Conservation (phyloP, 2,329 filamentous ascomycete genomes). For the Calonectria multiphialidica region DNA sequence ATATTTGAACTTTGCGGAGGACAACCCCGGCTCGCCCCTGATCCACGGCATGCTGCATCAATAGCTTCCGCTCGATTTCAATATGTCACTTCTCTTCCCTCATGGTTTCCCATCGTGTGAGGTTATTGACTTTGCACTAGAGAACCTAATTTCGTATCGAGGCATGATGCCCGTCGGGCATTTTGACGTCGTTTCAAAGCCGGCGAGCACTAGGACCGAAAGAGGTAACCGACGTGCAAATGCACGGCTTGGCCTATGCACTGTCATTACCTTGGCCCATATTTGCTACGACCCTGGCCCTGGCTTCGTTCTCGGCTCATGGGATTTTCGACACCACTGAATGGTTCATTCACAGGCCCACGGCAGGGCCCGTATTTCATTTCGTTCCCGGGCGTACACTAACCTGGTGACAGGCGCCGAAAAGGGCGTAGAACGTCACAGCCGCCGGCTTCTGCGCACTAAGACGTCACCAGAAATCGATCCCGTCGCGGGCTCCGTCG, state of each 20-base stretch:
- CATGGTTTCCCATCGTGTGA: background rate
- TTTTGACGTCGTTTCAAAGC: background rate
- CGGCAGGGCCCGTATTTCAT: background rate
- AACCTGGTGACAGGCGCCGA: background rate
- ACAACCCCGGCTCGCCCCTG: background rate
- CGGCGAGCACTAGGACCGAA: background rate
- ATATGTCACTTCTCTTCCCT: background rate
- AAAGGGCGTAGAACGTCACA: background rate
- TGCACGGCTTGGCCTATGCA: background rate
- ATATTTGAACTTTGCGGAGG: background rate
- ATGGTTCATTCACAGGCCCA: background rate
- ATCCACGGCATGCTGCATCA: background rate
- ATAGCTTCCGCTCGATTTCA: background rate
- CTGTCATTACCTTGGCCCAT: background rate
- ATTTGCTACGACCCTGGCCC: background rate
- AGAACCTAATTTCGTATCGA: background rate
- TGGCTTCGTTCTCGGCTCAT: background rate
- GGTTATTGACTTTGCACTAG: constrained; percentile 1
- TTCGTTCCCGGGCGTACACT: constrained; percentile 3
- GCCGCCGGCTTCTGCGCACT: background rate
- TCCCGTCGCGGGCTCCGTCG: background rate
- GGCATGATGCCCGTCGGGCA: background rate
- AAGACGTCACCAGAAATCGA: background rate
- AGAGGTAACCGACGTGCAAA: background rate
- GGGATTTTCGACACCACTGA: background rate